Base-by-base conservation (phyloP, 805 yeast genomes). In the Lipomyces spencermartinsiae region DNA sequence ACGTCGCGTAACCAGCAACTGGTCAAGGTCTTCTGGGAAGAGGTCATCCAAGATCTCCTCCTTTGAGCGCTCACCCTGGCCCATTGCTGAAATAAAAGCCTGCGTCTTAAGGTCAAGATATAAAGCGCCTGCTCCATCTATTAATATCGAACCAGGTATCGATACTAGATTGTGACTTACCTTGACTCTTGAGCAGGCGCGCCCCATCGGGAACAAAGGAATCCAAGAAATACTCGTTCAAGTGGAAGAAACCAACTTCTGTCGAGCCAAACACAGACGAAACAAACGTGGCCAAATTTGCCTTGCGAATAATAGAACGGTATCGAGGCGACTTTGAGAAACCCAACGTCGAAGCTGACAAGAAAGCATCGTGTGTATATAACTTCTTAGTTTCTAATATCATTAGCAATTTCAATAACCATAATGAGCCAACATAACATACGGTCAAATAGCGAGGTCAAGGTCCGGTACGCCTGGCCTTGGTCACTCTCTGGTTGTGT, bases 81-180 rank as follows among this genome's bases (percentile, higher is more conserved):
- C 91, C 68, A 93, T 78, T 0, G 97, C 97, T 0, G 97, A 89
- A 25, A 95, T 93, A 76, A 87, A 95, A 0, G 97, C 97, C 78
- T 95, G 99, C 0, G 99, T 95, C 77, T 95, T 95, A 76, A 95
- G 83, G 73, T 95, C 98, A 53, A 95, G 81, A 73, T 84, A 92
- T 61, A 95, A 79, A 4, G 61, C 12, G 86, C 87, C 56, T 53
- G 6, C 19, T 16, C 22, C 16, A 43, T 16, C 22, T 2, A 43
- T 43, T 43, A 43, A 19, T n/a, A n/a, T 43, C 49, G 22, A 25
- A 25, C 10, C 9, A 53, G 0, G 95, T 14, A 25, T 25, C 34
- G 9, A 7, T n/a, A 53, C 9, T 31, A 53, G 56, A 43, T 14
- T 16, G 22, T 8, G 34, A 6, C 12, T 31, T 6, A 53, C 56